Evolutionary conservation across 805 yeast species (phyloP).

Genomic region (Myxozyma neotropica): DNA sequence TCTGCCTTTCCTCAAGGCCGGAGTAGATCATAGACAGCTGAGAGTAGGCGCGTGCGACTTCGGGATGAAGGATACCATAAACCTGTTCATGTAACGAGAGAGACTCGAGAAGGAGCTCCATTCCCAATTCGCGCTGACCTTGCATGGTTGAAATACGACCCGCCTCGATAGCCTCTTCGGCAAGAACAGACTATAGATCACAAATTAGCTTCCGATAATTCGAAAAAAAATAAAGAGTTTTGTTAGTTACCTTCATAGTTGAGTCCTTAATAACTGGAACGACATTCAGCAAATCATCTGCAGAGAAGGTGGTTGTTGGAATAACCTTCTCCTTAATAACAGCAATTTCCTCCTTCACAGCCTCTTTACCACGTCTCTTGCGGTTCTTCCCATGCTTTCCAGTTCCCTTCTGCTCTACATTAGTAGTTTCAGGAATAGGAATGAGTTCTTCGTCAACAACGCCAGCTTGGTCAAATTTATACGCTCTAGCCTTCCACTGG

Average conservation of each 20-base stretch:
- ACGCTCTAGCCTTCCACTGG: constrained; percentile 68
- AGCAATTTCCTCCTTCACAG: neutral
- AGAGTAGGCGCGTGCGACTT: constrained; percentile 70
- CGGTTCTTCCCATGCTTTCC: constrained; percentile 11
- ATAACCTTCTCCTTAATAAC: neutral
- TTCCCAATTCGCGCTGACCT: constrained; percentile 53
- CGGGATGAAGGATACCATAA: constrained; percentile 77
- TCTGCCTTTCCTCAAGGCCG: constrained; percentile 54
- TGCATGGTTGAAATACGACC: constrained; percentile 40
- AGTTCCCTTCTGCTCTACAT: neutral
- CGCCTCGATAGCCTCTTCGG: constrained; percentile 64
- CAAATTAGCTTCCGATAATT: neutral
- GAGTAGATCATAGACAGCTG: constrained; percentile 67
- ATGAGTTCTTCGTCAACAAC: constrained; percentile 36
- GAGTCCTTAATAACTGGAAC: constrained; percentile 79
- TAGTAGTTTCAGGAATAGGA: constrained; percentile 34
- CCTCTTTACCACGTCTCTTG: constrained; percentile 14
- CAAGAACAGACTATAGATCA: constrained; percentile 52
- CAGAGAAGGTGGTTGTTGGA: constrained; percentile 50
- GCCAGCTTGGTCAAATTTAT: constrained; percentile 48
- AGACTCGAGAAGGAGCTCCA: constrained; percentile 68
- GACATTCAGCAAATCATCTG: constrained; percentile 66
- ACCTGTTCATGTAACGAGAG: constrained; percentile 76
- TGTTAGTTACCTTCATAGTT: constrained; percentile 37
- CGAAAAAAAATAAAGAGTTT: neutral